Conservation (phyloP, 225 moss, liverwort and hornwort species). For the Marchantia paleacea region DNA sequence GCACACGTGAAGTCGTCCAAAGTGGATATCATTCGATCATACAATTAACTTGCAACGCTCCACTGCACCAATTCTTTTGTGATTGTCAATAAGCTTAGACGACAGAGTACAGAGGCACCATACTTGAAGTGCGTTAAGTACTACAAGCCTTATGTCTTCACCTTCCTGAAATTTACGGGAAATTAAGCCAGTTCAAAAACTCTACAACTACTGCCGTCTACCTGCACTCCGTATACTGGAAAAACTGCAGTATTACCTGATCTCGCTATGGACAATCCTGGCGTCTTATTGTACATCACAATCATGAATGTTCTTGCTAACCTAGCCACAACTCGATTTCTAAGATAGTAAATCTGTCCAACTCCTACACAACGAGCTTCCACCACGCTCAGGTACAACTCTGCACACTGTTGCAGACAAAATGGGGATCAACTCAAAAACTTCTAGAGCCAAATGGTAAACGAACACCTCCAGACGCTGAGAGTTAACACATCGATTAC, state of each 20-base stretch:
- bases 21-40: no score
- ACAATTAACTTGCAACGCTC: no score
- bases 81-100: neutral
- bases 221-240: neutral
- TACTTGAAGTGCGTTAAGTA: neutral
- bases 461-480: neutral
- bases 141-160: neutral
- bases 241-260: neutral
- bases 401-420: neutral
- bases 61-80: no score
- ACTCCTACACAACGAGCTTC: neutral
- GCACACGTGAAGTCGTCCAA: no score
- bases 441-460: neutral
- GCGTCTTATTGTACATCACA: slow-evolving; percentile 6
- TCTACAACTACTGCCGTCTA: neutral
- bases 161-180: neutral
- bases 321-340: slow-evolving; percentile 8
- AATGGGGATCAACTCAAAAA: no score
- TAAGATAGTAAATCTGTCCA: neutral
- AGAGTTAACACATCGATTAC: neutral
- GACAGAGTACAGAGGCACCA: neutral
- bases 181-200: neutral
- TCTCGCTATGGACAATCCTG: neutral
- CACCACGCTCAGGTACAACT: neutral
- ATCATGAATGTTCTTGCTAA: slow-evolving; percentile 1